Conservation (phyloP, 176 grass and related monocot species). For the Neostapfia colusana region DNA sequence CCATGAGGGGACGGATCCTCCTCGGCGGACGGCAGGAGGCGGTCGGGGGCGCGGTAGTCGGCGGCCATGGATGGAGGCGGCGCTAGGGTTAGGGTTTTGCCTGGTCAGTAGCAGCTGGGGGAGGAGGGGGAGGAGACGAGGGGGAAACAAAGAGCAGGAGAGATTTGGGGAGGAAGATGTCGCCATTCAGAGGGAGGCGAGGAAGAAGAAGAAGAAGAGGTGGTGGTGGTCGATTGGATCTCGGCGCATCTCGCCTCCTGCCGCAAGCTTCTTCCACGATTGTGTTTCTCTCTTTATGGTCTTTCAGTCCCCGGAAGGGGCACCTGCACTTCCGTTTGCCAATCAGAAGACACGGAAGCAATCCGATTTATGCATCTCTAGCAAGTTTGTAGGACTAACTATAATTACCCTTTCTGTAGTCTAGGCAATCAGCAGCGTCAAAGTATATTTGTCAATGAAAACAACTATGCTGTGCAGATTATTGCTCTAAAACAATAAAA, state of each 20-base stretch:
- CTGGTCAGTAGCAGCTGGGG: neutral
- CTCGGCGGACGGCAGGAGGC: constrained; percentile 41
- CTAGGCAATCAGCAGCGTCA: neutral
- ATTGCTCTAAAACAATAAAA: no score
- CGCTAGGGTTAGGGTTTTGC: constrained; percentile 47
- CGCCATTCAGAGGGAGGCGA: constrained; percentile 48
- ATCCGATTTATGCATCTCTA: neutral
- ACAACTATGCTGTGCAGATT: no score
- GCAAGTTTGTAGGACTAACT: no score
- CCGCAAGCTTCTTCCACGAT: constrained; percentile 22
- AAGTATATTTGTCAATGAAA: no score
- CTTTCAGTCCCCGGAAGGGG: no score
- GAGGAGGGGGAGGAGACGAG: neutral
- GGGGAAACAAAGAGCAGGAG: constrained; percentile 48
- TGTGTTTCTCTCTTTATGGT: neutral
- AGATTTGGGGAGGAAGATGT: constrained; percentile 38
- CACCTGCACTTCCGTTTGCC: no score
- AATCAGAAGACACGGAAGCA: neutral
- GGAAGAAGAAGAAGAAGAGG: constrained; percentile 31
- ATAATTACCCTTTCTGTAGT: neutral
- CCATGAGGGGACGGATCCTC: constrained; percentile 42
- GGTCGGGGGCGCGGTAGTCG: constrained; percentile 60
- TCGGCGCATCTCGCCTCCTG: constrained; percentile 5
- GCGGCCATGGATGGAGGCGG: constrained; percentile 49
- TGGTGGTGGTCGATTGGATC: constrained; percentile 51